Percentiles rank a stretch among this genome's conserved stretches.
These are phyloP conservation scores for Moringa oleifera DNA, from an alignment of 345 rosid genomes.

Conservation along the genomic window DNA sequence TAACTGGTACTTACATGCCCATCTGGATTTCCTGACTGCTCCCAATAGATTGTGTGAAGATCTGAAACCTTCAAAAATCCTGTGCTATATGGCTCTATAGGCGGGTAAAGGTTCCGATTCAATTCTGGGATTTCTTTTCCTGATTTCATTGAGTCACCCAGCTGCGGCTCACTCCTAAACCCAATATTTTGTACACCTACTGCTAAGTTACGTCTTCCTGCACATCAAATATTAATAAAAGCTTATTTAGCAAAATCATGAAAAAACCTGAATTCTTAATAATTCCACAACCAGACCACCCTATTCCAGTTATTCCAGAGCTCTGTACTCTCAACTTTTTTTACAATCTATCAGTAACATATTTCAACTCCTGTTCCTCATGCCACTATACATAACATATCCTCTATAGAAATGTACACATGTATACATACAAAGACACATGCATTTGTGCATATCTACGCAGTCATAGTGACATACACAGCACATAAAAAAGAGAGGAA, in stretches of 20 bases:
- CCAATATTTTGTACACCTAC: constrained; percentile 22
- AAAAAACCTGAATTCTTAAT: no score
- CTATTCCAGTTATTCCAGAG: no score
- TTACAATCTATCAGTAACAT: no score
- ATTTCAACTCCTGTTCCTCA: neutral
- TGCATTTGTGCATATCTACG: neutral
- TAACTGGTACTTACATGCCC: constrained; percentile 56
- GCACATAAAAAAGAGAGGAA: no score
- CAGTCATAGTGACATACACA: no score
- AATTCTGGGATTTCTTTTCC: constrained; percentile 28
- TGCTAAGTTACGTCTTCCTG: constrained; percentile 29
- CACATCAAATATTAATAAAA: neutral
- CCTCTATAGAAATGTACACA: neutral
- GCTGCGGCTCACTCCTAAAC: constrained; percentile 25
- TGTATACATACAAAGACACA: neutral
- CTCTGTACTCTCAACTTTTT: neutral
- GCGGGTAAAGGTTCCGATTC: constrained; percentile 49
- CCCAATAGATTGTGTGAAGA: constrained; percentile 71
- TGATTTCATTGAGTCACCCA: constrained; percentile 37
- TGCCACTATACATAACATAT: neutral
- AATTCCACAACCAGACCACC: no score
- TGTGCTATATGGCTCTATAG: constrained; percentile 57
- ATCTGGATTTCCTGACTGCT: constrained; percentile 87
- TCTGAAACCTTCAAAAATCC: constrained; percentile 82
- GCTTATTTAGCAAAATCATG: neutral